Evolutionary conservation across 106 monocot species (phyloP), one percentile per base, ranked within the genome.

Genomic region (Phalaenopsis aphrodite): DNA sequence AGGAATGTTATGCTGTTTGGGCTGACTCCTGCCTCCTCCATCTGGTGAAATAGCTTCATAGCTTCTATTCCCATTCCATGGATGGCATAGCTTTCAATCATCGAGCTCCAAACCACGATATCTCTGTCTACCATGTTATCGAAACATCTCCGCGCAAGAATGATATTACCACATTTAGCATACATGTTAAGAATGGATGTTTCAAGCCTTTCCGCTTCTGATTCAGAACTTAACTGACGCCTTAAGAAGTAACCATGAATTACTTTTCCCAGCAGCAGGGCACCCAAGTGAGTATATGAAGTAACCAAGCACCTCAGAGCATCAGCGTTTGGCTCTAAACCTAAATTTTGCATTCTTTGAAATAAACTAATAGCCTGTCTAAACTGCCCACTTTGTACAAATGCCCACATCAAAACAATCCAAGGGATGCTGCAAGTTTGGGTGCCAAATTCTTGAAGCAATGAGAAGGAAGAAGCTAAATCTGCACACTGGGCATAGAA

Each of bases 1-100:
- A 93, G 84, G 75, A 93, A 87, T 39, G 90, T 90, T 42, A 87
- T 77, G 14, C 79, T 79, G 49, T 93, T 90, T 78, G 93, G 90
- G 52, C 56, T 78, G 19, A 85, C 18, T 79, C 90, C 88, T 75
- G 83, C 81, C 38, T 81, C 81, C 49, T 77, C 41, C 88, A 90
- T 87, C 49, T 76, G 78, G 30, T 79, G 30, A 81, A 93, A 93
- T 7, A 88, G 72, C 36, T 74, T 48, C 72, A 93, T 42, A 81
- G 88, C 86, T 58, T 88, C 78, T 7, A 71, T 43, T n/a, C 88
- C 84, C 47, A 77, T 55, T 18, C 92, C 87, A 83, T 92, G 87
- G 78, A 80, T 61, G 2, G 80, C 81, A 64, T 84, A 92, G 21
- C 85, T 88, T 72, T 87, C 90, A 45, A 93, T 83, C 82, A 93